phyloP scores from a whole-genome alignment of 495 filamentous ascomycete species.

The Aspergillus panamensis region DNA sequence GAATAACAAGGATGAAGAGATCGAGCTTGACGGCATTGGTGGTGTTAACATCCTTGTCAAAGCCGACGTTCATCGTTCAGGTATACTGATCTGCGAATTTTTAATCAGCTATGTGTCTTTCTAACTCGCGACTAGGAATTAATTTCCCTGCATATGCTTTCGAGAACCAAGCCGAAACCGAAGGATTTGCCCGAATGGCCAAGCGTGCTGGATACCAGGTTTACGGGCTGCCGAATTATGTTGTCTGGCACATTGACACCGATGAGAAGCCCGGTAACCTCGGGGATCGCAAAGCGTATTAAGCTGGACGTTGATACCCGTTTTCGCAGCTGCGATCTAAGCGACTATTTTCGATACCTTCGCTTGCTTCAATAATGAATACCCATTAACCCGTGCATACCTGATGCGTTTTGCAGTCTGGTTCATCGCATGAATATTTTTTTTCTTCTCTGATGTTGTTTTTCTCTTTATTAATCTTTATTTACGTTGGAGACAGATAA shows the following conservation, averaged over 20 bases:
- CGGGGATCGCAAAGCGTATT: slow-evolving; percentile 43
- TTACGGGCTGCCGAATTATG: slow-evolving; percentile 89
- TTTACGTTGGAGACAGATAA: slow-evolving; percentile 28
- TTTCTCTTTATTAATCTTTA: slow-evolving; percentile 19
- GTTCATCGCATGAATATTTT: slow-evolving; percentile 15
- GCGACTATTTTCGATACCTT: slow-evolving; percentile 18
- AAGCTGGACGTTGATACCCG: slow-evolving; percentile 14
- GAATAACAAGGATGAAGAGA: slow-evolving; percentile 82
- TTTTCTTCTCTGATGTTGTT: slow-evolving; percentile 15
- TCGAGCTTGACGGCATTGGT: slow-evolving; percentile 91
- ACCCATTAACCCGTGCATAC: slow-evolving; percentile 22
- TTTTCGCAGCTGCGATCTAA: slow-evolving; percentile 10
- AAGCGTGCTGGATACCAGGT: slow-evolving; percentile 95
- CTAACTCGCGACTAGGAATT: slow-evolving; percentile 58
- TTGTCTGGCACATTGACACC: slow-evolving; percentile 99
- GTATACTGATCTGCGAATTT: slow-evolving; percentile 42
- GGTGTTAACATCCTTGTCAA: slow-evolving; percentile 98
- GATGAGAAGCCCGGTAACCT: slow-evolving; percentile 89
- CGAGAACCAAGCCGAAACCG: slow-evolving; percentile 98
- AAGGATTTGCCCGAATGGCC: slow-evolving; percentile 98
- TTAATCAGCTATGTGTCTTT: not conserved
- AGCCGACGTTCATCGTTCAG: slow-evolving; percentile 92
- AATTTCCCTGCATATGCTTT: slow-evolving; percentile 98
- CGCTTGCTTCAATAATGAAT: slow-evolving; percentile 13
- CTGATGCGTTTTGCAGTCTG: slow-evolving; percentile 11